Evolutionary conservation across 768 basidiomycete species (phyloP).

Genomic region (Clavulina sp.): DNA sequence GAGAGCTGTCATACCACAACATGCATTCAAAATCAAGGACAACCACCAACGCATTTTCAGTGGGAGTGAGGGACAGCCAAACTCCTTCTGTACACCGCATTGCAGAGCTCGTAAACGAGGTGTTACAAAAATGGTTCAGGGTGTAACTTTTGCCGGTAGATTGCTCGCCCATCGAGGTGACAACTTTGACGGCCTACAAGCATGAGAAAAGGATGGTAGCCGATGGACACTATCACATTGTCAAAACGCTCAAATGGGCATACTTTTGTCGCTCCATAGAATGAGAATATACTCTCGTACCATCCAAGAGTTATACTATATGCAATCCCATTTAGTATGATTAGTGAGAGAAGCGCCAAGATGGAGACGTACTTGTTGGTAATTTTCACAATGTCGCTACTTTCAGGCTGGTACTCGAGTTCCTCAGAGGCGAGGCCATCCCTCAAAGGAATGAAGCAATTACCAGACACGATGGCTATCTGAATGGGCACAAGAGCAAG

Average conservation of each 20-base stretch:
- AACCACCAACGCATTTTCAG: constrained; percentile 3
- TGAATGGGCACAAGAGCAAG: constrained; percentile 49
- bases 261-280: constrained; percentile 41
- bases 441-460: constrained; percentile 42
- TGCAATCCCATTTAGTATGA: background rate
- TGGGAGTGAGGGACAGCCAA: constrained; percentile 6
- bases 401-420: constrained; percentile 33
- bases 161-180: constrained; percentile 51
- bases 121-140: constrained; percentile 42
- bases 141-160: constrained; percentile 45
- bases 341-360: background rate
- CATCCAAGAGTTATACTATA: constrained; percentile 33
- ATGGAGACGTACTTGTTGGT: constrained; percentile 23
- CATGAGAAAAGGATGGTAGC: background rate
- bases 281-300: constrained; percentile 46
- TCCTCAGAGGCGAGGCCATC: constrained; percentile 35
- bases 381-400: constrained; percentile 37
- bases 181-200: constrained; percentile 38
- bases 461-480: constrained; percentile 39
- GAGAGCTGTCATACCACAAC: background rate
- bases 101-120: constrained; percentile 46
- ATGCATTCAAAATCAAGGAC: constrained; percentile 8
- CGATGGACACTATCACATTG: background rate
- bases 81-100: constrained; percentile 26
- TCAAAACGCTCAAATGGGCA: constrained; percentile 8